A percentile compares a stretch with the other conserved stretches of the same genome.
Evolutionary conservation across 352 stramenopile genomes (phyloP).

Genomic region (Phytophthora pluvialis): DNA sequence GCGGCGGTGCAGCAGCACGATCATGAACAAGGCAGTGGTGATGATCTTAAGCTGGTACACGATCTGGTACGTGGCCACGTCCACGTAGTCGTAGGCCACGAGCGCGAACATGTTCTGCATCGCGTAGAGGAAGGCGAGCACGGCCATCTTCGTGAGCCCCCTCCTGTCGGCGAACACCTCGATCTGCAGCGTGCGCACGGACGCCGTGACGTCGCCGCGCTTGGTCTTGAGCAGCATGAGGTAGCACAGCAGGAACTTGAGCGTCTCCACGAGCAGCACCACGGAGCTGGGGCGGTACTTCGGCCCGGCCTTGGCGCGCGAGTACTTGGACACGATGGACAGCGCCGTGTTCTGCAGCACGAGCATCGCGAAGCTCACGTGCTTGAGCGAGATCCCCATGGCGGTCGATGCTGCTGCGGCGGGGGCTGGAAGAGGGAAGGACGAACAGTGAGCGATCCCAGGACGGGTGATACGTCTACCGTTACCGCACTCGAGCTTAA

Average conservation of each 20-base stretch:
- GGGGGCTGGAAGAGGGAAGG: constrained; percentile 4
- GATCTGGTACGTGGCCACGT: constrained; percentile 91
- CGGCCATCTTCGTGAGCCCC: constrained; percentile 86
- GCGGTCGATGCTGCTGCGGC: neutral
- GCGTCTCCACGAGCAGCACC: constrained; percentile 80
- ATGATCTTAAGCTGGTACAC: constrained; percentile 93
- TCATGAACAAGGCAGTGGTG: constrained; percentile 90
- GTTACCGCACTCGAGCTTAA: constrained; percentile 5
- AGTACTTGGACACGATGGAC: constrained; percentile 90
- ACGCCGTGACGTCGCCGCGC: constrained; percentile 57
- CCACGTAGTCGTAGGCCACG: constrained; percentile 89
- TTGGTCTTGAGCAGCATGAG: constrained; percentile 76
- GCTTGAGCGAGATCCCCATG: constrained; percentile 68
- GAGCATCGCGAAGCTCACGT: constrained; percentile 86
- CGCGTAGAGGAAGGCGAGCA: constrained; percentile 87
- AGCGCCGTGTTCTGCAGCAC: constrained; percentile 89
- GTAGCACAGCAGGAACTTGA: constrained; percentile 87
- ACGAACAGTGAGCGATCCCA: constrained; percentile 12
- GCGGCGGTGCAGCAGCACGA: constrained; percentile 84
- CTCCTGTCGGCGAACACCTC: constrained; percentile 83
- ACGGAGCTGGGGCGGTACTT: constrained; percentile 88
- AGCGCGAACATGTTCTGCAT: constrained; percentile 90
- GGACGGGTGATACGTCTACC: constrained; percentile 14
- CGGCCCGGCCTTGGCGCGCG: constrained; percentile 60
- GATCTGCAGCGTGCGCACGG: constrained; percentile 63